Base-by-base conservation (phyloP, 768 basidiomycete genomes). In the Pilatotrama ljubarskyi region DNA sequence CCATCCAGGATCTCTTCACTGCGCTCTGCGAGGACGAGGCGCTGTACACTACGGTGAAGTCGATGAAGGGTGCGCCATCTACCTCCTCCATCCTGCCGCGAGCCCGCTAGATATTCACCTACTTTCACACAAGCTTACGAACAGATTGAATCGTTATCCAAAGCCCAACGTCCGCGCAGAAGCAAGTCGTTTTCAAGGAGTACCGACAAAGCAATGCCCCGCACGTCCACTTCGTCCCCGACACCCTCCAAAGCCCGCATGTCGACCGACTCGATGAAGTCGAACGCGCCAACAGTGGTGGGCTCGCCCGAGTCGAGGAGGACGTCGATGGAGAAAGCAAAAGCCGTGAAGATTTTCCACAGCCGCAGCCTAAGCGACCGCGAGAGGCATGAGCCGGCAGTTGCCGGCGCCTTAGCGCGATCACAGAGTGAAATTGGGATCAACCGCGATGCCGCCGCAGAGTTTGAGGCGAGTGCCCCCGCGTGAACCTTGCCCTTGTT, bases 21-120 rank as follows among this genome's bases (percentile, higher is more conserved):
- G 93, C 93, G 0, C 78, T 97, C 15, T 94, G 92, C 62, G 95
- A 97, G 74, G 95, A 97, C 73, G 87, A 91, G 65, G 79, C 86
- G 48, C 83, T 96, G 48, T 97, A 93, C 75, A 83, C 82, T 25
- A 80, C 91, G 59, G 95, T 95, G 76, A 91, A 86, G 74, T 80
- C 82, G 22, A 91, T 95, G 90, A 84, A 90, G 77, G 90, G 95
- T 92, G 64, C 64, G 81, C 73, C 8, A 8, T 55, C 17, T 25
- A 38, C 22, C 13, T 8, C 43, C 18, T n/a, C 22, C 43, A 22
- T 22, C 18, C 13, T 13, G 22, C 22, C 8, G 24, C n/a, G 10
- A 36, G 26, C n/a, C 32, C 35, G 5, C 29, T 32, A 51, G 50
- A 38, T 38, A 22, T 35, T 51, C n/a, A 51, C 50, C 50, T 13